phyloP scores from a whole-genome alignment of 805 yeast species.

The Wickerhamomyces queroliae region DNA sequence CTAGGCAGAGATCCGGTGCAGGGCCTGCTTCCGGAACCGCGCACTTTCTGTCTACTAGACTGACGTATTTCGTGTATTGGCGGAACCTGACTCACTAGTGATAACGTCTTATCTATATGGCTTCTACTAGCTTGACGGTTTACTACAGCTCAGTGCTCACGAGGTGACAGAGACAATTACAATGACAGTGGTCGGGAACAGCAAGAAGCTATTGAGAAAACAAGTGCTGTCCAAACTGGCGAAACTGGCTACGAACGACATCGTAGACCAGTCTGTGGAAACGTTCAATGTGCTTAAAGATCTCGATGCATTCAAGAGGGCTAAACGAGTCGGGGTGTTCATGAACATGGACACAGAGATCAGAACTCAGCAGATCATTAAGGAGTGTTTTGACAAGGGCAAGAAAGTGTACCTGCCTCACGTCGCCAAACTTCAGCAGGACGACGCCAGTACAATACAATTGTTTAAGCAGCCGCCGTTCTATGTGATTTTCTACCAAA shows the following conservation, averaged over 20 bases:
- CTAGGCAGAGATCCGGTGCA: background rate
- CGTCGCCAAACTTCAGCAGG: constrained; percentile 23
- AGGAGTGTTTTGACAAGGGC: constrained; percentile 40
- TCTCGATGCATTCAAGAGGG: constrained; percentile 31
- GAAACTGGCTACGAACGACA: constrained; percentile 12
- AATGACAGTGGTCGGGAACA: background rate
- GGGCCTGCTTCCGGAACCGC: background rate
- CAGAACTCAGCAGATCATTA: constrained; percentile 50
- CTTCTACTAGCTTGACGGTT: too few species aligned
- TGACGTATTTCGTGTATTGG: background rate
- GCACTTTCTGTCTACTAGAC: too few species aligned
- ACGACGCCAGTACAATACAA: constrained; percentile 39
- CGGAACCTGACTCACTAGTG: background rate
- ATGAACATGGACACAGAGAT: constrained; percentile 81
- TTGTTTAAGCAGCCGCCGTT: constrained; percentile 2
- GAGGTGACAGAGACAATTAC: too few species aligned
- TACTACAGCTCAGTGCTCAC: too few species aligned
- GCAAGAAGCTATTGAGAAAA: constrained; percentile 20
- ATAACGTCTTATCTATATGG: too few species aligned
- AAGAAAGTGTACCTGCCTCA: constrained; percentile 58
- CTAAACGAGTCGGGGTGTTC: constrained; percentile 55
- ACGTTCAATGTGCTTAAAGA: constrained; percentile 13
- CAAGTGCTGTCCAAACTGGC: constrained; percentile 13
- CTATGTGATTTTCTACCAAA: constrained; percentile 47
- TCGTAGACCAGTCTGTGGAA: constrained; percentile 21